Percentiles rank a stretch among this genome's conserved stretches.
Evolutionary conservation across 805 yeast genomes (phyloP).

Genomic region (Ogataea pignaliae): DNA sequence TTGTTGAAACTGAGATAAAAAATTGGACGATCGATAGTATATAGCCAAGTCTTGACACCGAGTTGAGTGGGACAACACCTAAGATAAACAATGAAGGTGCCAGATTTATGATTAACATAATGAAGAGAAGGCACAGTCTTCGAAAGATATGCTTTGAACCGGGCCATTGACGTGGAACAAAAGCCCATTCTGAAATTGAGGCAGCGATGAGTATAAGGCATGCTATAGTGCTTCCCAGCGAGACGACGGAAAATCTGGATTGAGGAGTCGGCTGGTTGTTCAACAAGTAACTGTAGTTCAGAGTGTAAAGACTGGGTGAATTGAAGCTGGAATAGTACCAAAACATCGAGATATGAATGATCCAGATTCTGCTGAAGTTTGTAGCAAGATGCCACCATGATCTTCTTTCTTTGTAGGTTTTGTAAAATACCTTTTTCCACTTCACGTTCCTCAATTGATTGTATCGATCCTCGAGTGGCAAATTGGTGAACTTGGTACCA

Average conservation of each 20-base stretch:
- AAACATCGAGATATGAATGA: constrained; percentile 44
- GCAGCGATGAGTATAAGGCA: constrained; percentile 38
- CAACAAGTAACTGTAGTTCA: constrained; percentile 34
- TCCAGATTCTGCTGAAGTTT: constrained; percentile 51
- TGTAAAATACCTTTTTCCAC: constrained; percentile 40
- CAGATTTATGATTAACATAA: constrained; percentile 31
- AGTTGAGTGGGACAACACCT: constrained; percentile 33
- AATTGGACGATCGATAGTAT: constrained; percentile 39
- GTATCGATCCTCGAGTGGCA: constrained; percentile 32
- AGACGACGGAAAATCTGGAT: constrained; percentile 38
- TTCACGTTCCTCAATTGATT: constrained; percentile 28
- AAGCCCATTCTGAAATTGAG: constrained; percentile 37
- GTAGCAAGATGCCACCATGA: constrained; percentile 48
- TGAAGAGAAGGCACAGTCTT: constrained; percentile 31
- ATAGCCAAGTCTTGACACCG: constrained; percentile 32
- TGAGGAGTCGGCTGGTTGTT: constrained; percentile 44
- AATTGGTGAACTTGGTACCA: constrained; percentile 27
- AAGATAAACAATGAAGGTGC: constrained; percentile 40
- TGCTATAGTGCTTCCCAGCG: constrained; percentile 44
- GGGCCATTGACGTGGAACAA: constrained; percentile 45
- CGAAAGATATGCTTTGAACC: constrained; percentile 37
- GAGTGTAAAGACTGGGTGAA: constrained; percentile 46
- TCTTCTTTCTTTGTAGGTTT: constrained; percentile 44
- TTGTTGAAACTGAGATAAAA: constrained; percentile 36
- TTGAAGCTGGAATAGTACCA: constrained; percentile 52